A percentile compares a stretch with the other conserved stretches of the same genome.
phyloP scores from a whole-genome alignment of 2,329 filamentous ascomycete genomes.

The Diatrype stigma region DNA sequence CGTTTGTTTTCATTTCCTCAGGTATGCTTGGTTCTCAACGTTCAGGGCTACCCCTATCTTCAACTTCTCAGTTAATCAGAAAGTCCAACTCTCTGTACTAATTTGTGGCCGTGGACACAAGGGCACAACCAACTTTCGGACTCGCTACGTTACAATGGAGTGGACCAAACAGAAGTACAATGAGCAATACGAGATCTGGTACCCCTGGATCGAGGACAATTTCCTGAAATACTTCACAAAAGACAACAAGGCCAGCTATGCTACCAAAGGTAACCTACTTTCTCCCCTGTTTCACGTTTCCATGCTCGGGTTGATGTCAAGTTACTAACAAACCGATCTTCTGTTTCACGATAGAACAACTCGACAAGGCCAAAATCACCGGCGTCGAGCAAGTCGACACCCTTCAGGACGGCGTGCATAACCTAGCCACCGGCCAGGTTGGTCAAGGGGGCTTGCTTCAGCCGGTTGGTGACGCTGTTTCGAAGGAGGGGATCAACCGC shows the following conservation, averaged over 20 bases:
- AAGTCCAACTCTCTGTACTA: background rate
- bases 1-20: too few species aligned
- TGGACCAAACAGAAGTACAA: constrained; percentile 63
- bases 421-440: constrained; percentile 58
- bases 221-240: constrained; percentile 71
- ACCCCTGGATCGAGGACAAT: constrained; percentile 72
- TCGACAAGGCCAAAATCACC: constrained; percentile 67
- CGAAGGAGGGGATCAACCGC: constrained; percentile 63
- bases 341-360: constrained; percentile 46
- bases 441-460: constrained; percentile 65
- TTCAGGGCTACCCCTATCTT: too few species aligned
- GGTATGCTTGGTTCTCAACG: too few species aligned
- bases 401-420: constrained; percentile 63
- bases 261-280: constrained; percentile 53
- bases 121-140: background rate
- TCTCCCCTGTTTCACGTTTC: too few species aligned
- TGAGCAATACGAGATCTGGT: constrained; percentile 69
- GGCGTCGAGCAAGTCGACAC: constrained; percentile 62
- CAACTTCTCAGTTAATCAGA: too few species aligned
- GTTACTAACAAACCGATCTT: too few species aligned
- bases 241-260: constrained; percentile 72
- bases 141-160: constrained; percentile 34
- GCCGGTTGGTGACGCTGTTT: constrained; percentile 57
- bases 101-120: background rate
- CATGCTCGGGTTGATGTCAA: background rate